These are phyloP conservation scores for Xylaria telfairii DNA, from an alignment of 495 filamentous ascomycete genomes.

Conservation along the genomic window DNA sequence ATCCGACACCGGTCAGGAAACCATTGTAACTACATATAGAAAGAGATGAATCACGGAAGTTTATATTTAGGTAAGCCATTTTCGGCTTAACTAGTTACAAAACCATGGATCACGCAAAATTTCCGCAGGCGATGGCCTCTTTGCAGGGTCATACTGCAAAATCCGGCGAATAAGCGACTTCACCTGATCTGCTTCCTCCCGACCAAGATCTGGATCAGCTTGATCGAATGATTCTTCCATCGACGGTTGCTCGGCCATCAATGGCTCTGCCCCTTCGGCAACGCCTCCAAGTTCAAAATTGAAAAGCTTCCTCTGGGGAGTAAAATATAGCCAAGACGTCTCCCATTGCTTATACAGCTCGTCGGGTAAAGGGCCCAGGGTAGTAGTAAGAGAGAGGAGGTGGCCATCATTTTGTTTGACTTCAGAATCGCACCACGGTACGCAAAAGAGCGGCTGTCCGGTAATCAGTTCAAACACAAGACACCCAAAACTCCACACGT, in stretches of 20 bases:
- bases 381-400: neutral
- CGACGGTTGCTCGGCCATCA: neutral
- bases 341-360: neutral
- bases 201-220: neutral
- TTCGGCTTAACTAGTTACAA: neutral
- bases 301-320: neutral
- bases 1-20: too few relatives aligned
- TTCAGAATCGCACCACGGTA: neutral
- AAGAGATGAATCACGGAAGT: neutral
- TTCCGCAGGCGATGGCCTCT: neutral
- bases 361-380: neutral
- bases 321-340: neutral
- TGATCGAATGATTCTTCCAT: neutral
- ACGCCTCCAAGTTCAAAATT: neutral
- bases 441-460: neutral
- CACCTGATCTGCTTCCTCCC: neutral
- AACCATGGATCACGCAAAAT: neutral
- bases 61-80: neutral
- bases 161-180: slow-evolving; percentile 3
- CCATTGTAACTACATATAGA: neutral
- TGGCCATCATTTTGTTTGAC: neutral
- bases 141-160: slow-evolving; percentile 3
- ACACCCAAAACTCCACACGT: slow-evolving; percentile 1
- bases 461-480: neutral
- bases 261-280: neutral